These are phyloP conservation scores for Mimosa pudica DNA, from an alignment of 306 rosid species.

Conservation along the genomic window DNA sequence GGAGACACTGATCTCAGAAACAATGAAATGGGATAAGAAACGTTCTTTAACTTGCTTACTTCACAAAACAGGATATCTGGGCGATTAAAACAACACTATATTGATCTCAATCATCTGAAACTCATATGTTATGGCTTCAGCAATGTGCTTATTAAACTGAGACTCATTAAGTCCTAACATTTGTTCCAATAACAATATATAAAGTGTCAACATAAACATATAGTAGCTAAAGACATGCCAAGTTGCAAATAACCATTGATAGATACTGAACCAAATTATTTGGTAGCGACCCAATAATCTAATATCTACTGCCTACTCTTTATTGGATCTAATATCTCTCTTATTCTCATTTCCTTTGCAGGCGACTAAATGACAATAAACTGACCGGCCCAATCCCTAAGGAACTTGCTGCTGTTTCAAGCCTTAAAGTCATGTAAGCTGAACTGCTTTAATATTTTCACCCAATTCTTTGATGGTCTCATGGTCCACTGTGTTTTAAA, in stretches of 20 bases:
- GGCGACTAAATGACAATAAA: constrained; percentile 83
- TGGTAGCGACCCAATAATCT: neutral
- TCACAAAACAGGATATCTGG: neutral
- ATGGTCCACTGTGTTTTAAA: neutral
- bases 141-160: neutral
- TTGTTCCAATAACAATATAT: neutral
- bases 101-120: neutral
- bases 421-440: constrained; percentile 97
- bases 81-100: neutral
- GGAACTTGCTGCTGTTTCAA: constrained; percentile 66
- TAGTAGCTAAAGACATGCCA: neutral
- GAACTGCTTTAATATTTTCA: constrained; percentile 19
- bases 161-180: neutral
- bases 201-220: neutral
- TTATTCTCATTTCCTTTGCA: constrained; percentile 41
- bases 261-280: neutral
- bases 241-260: constrained; percentile 8
- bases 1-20: neutral
- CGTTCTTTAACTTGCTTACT: neutral
- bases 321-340: neutral
- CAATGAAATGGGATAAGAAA: no score
- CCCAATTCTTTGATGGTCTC: neutral
- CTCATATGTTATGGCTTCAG: neutral
- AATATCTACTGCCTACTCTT: neutral
- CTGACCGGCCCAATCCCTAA: constrained; percentile 83